Evolutionary conservation across 2,329 filamentous ascomycete species (phyloP), one percentile per base, ranked within the genome.

Genomic region (Zalaria sp.): DNA sequence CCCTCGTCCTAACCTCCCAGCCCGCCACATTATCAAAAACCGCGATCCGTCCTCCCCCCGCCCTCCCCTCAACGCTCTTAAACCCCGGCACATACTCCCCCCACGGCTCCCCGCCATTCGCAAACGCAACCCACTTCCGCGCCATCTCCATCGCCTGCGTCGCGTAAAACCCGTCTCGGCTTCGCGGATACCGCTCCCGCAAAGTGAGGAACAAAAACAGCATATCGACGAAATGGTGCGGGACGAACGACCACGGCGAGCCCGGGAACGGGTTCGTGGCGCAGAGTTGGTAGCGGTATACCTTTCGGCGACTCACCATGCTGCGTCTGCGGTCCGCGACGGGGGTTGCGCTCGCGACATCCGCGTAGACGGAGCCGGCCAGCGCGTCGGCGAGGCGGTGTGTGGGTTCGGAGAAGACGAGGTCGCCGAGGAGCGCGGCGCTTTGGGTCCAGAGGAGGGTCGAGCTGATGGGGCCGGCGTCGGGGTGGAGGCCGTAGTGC

Each of bases 201-300:
- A 60, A 66, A 34, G 68, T 70, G 48, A 67, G 64, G 41, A 67
- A 64, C 5, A 70, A 46, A 36, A 61, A 67, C 0, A 58, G 58
- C 9, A 66, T 48, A 28, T 70, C 67, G 1, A 68, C 55, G n/a
- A 68, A 32, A 32, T 32, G 29, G n/a, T 61, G 45, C 70, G 67
- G 1, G 53, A 58, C 1, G 63, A 53, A 11, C 52, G 47, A 1
- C 61, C 62, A 43, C 64, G 59, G 51, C 48, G 54, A 53, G 0
- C 66, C 67, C 1, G 63, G 57, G 62, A 64, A 70, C 0, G 66
- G 64, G 44, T 69, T 70, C 0, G 54, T 55, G 43, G 68, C 66
- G 43, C 68, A 67, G 56, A 69, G 67, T 35, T 62, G 57, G 45
- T 66, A 67, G 4, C 63, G 53, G 42, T 62, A 62, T 53, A 72